phyloP scores from a whole-genome alignment of 352 stramenopile genomes.

The Pythium coloratum region DNA sequence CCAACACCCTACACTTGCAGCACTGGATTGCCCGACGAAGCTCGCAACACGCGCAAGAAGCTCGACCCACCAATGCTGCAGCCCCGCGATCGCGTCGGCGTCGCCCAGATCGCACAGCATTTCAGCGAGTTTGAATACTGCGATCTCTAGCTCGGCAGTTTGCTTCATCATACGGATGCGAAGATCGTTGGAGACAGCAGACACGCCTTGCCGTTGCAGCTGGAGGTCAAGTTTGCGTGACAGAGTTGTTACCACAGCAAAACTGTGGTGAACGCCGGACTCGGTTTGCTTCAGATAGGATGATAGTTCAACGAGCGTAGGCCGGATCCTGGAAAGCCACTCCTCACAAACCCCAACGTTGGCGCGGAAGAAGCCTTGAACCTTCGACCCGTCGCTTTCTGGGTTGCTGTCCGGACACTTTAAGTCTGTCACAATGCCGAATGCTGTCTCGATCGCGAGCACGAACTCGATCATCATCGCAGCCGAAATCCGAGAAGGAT shows the following conservation, averaged over 20 bases:
- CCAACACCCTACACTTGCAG: conserved; percentile 14
- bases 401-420: conserved; percentile 14
- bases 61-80: conserved; percentile 23
- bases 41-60: conserved; percentile 2
- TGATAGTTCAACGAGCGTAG: conserved; percentile 16
- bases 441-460: conserved; percentile 21
- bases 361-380: conserved; percentile 28
- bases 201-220: neutral
- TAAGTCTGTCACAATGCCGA: conserved; percentile 18
- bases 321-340: conserved; percentile 27
- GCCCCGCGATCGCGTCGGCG: conserved; percentile 19
- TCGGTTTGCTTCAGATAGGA: conserved; percentile 12
- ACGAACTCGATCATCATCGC: conserved; percentile 30
- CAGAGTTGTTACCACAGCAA: conserved; percentile 2
- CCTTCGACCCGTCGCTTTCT: conserved; percentile 26
- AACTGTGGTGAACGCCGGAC: conserved; percentile 16
- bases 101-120: conserved; percentile 20
- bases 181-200: neutral
- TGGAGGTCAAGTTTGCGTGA: conserved; percentile 20
- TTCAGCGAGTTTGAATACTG: conserved; percentile 17
- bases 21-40: conserved; percentile 8
- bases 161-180: conserved; percentile 15
- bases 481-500: conserved; percentile 7
- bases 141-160: conserved; percentile 17
- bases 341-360: conserved; percentile 31